These are phyloP conservation scores for Macadamia integrifolia DNA, from an alignment of 164 flowering plant species.

Conservation along the genomic window DNA sequence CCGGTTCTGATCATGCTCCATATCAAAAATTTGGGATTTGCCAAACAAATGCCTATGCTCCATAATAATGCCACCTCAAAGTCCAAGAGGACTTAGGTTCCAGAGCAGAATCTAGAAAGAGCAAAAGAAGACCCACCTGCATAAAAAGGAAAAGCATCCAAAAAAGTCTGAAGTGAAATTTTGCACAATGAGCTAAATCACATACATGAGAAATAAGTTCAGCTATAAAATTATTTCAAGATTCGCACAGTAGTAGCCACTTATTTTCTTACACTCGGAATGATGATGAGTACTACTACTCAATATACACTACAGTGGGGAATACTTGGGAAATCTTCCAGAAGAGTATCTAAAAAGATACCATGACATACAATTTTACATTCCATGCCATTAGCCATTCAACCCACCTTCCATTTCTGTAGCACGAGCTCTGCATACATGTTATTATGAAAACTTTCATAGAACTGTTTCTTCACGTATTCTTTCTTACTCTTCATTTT, in stretches of 20 bases:
- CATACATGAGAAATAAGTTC: not conserved
- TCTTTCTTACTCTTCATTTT: too few relatives aligned
- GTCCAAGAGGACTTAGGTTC: not conserved
- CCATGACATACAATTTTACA: too few relatives aligned
- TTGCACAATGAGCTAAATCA: not conserved
- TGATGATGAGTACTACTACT: too few relatives aligned
- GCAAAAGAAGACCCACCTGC: constrained; percentile 24
- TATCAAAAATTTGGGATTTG: constrained; percentile 43
- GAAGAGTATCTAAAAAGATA: too few relatives aligned
- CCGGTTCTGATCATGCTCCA: constrained; percentile 46
- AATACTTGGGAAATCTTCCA: too few relatives aligned
- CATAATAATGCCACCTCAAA: constrained; percentile 28
- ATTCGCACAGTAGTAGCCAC: not conserved
- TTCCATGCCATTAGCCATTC: too few relatives aligned
- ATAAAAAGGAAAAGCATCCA: constrained; percentile 3
- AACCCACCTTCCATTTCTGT: too few relatives aligned
- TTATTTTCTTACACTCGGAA: not conserved
- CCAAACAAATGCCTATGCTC: constrained; percentile 50
- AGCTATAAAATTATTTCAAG: not conserved
- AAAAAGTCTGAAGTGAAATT: not conserved
- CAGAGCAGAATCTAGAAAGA: not conserved
- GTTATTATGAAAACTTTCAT: too few relatives aligned
- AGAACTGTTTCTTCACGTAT: too few relatives aligned
- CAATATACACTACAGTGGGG: too few relatives aligned
- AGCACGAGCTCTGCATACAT: too few relatives aligned